phyloP scores from a whole-genome alignment of 768 basidiomycete species.

The Imleria badia region DNA sequence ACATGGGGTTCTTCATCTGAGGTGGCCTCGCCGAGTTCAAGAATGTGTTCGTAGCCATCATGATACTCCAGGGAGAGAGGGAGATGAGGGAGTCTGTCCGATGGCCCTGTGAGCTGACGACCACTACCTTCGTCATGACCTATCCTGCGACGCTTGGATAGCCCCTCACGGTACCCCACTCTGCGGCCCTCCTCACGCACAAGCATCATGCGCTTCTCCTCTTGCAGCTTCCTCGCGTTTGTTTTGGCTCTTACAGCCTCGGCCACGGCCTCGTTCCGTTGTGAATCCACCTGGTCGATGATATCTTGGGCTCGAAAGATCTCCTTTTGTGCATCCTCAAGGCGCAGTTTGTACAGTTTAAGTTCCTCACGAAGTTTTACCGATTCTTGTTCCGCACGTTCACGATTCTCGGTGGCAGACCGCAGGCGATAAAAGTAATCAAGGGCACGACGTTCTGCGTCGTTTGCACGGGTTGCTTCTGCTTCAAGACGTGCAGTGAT shows the following conservation, averaged over 20 bases:
- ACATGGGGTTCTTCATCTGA: slow-evolving; percentile 22
- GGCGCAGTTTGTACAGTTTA: no score
- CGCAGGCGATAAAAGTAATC: slow-evolving; percentile 45
- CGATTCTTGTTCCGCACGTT: no score
- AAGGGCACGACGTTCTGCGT: slow-evolving; percentile 45
- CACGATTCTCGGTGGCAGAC: no score
- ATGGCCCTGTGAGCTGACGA: slow-evolving; percentile 8
- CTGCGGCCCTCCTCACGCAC: slow-evolving; percentile 46
- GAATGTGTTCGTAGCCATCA: slow-evolving; percentile 13
- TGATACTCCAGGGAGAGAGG: slow-evolving; percentile 12
- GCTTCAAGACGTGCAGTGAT: slow-evolving; percentile 37
- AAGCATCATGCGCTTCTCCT: slow-evolving; percentile 39
- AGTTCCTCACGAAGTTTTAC: no score
- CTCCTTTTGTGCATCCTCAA: no score
- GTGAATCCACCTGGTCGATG: slow-evolving; percentile 41
- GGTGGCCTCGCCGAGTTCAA: slow-evolving; percentile 10
- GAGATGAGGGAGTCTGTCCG: slow-evolving; percentile 11
- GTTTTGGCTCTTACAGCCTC: slow-evolving; percentile 44
- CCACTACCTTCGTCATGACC: slow-evolving; percentile 30
- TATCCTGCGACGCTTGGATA: slow-evolving; percentile 33
- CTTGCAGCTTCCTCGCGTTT: slow-evolving; percentile 42
- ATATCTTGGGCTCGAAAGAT: no score
- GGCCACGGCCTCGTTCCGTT: slow-evolving; percentile 46
- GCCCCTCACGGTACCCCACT: slow-evolving; percentile 42
- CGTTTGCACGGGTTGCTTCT: slow-evolving; percentile 42